Evolutionary conservation across 192 early-diverging fungal genomes (phyloP).

Genomic region (Obelidium mucronatum): DNA sequence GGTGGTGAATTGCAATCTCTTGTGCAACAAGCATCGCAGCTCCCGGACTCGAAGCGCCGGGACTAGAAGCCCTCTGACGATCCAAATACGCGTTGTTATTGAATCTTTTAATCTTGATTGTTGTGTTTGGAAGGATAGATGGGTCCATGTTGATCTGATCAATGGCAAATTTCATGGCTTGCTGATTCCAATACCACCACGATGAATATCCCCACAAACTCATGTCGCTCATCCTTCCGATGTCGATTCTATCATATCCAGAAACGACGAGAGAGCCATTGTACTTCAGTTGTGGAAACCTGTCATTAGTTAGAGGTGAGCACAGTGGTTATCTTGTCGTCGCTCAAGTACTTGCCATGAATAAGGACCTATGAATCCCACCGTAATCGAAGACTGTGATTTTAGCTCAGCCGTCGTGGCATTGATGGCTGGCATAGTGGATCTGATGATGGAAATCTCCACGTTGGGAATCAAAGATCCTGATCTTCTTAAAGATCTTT

Average conservation of each 20-base stretch:
- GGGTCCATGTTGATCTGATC: slow-evolving; percentile 12
- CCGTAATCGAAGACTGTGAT: no score
- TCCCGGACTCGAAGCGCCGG: no score
- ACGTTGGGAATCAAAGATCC: no score
- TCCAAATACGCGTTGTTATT: not conserved
- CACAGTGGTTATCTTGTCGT: no score
- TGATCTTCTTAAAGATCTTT: no score
- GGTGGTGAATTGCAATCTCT: not conserved
- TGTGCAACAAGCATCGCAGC: not conserved
- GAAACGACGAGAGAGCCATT: not conserved
- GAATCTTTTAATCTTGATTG: slow-evolving; percentile 15
- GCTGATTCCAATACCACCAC: slow-evolving; percentile 15
- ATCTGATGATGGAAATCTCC: no score
- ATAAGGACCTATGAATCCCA: no score
- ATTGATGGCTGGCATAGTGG: no score
- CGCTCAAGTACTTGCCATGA: no score
- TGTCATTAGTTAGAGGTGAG: no score
- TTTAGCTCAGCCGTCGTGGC: no score
- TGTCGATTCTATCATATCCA: not conserved
- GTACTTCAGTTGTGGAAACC: not conserved
- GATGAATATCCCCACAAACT: not conserved
- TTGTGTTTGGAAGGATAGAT: slow-evolving; percentile 6
- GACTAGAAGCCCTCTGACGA: not conserved
- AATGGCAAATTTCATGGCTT: not conserved
- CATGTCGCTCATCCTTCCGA: not conserved